These are phyloP conservation scores for Fusarium sp. DNA, from an alignment of 2,329 filamentous ascomycete genomes.

Conservation along the genomic window DNA sequence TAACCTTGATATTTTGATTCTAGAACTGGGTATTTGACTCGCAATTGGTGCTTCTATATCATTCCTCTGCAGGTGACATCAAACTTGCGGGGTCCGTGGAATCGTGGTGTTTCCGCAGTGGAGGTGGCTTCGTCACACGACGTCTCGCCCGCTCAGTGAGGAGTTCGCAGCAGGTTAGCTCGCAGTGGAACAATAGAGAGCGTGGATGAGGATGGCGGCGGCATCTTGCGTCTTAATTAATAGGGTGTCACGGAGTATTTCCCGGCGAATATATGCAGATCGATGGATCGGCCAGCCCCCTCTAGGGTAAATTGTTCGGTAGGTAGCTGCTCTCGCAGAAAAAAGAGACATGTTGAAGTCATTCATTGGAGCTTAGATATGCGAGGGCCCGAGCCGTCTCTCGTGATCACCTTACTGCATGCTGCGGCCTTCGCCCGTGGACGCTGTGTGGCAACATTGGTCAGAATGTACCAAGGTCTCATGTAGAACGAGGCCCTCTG, in stretches of 20 bases:
- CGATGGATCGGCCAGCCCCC: slow-evolving; percentile 27
- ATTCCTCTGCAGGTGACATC: slow-evolving; percentile 12
- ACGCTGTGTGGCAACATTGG: not conserved
- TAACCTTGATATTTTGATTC: not conserved
- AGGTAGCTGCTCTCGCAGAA: slow-evolving; percentile 1
- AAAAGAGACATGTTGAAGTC: not conserved
- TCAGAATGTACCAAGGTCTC: slow-evolving; percentile 3
- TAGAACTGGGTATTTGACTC: not conserved
- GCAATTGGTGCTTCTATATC: not conserved
- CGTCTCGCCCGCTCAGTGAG: not conserved
- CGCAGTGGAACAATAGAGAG: slow-evolving; percentile 1
- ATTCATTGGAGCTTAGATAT: slow-evolving; percentile 11
- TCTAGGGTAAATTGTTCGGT: slow-evolving; percentile 37
- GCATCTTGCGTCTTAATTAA: slow-evolving; percentile 31
- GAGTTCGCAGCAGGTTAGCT: slow-evolving; percentile 1
- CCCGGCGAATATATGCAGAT: slow-evolving; percentile 42
- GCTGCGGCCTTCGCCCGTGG: not conserved
- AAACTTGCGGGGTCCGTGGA: slow-evolving; percentile 24
- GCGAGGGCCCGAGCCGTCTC: not conserved
- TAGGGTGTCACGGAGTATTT: slow-evolving; percentile 45
- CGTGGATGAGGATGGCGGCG: slow-evolving; percentile 3
- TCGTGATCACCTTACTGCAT: not conserved
- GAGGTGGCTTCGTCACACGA: slow-evolving; percentile 24
- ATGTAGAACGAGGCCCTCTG: not conserved
- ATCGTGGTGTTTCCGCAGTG: slow-evolving; percentile 4